Conservation (phyloP, 2,329 filamentous ascomycete genomes). For the Beauveria sp. region DNA sequence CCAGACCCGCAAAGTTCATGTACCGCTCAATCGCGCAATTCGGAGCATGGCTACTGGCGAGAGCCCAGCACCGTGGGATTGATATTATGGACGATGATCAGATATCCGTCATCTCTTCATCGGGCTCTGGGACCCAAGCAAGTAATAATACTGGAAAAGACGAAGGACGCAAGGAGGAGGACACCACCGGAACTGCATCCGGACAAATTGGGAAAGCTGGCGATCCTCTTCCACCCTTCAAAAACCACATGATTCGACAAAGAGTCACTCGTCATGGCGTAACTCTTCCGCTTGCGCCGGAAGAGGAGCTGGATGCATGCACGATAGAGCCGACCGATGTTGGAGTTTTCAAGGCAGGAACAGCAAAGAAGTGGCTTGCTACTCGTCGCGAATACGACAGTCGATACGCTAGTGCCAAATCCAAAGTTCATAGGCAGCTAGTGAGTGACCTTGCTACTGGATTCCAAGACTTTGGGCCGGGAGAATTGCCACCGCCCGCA, state of each 20-base stretch:
- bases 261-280: conserved; percentile 71
- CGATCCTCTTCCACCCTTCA: conserved; percentile 72
- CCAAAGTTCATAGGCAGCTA: conserved; percentile 64
- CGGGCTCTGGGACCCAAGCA: conserved; percentile 31
- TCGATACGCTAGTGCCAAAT: conserved; percentile 62
- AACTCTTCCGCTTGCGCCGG: conserved; percentile 59
- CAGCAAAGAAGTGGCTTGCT: conserved; percentile 75
- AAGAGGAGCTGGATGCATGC: conserved; percentile 58
- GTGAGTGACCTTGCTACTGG: conserved; percentile 65
- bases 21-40: conserved; percentile 89
- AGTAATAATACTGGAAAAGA: conserved; percentile 16
- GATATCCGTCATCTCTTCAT: conserved; percentile 64
- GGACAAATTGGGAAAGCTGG: conserved; percentile 73
- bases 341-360: conserved; percentile 71
- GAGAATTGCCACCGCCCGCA: conserved; percentile 74
- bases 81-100: conserved; percentile 75
- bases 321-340: conserved; percentile 56
- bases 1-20: conserved; percentile 93
- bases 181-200: background rate
- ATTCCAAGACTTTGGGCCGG: conserved; percentile 61
- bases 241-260: conserved; percentile 86
- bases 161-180: conserved; percentile 15
- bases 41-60: conserved; percentile 80
- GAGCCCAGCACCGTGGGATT: conserved; percentile 71
- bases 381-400: conserved; percentile 66